A percentile compares a stretch with the other conserved stretches of the same genome.
phyloP scores from a whole-genome alignment of 805 yeast genomes.

The Torulaspora franciscae region DNA sequence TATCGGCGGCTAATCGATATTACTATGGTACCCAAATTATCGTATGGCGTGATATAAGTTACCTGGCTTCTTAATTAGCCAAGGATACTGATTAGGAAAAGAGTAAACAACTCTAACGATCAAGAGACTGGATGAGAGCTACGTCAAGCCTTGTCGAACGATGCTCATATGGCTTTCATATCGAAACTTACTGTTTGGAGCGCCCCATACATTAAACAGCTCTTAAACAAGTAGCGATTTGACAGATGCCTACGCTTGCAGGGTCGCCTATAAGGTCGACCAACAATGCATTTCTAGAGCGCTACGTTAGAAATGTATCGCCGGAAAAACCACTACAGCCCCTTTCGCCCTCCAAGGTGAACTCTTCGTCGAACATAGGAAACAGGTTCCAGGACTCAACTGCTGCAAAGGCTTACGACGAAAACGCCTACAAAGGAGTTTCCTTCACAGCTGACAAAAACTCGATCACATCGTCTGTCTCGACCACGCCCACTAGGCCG shows the following conservation, averaged over 20 bases:
- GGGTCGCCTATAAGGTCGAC: conserved; percentile 23
- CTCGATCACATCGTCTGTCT: conserved; percentile 3
- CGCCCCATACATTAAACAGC: too few species aligned
- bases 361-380: conserved; percentile 13
- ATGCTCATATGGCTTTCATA: neutral
- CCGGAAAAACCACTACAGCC: conserved; percentile 19
- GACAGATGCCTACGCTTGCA: conserved; percentile 15
- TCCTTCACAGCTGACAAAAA: neutral
- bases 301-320: conserved; percentile 28
- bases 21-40: neutral
- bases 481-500: neutral
- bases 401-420: neutral
- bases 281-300: conserved; percentile 23
- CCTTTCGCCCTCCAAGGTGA: conserved; percentile 25
- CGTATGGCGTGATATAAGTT: neutral
- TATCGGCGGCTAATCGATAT: neutral
- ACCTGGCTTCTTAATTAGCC: neutral
- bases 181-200: neutral
- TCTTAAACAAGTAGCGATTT: neutral
- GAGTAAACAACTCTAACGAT: conserved; percentile 7
- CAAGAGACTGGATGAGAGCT: neutral
- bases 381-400: neutral
- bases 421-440: neutral
- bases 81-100: conserved; percentile 11
- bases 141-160: neutral